Conservation (phyloP, 2,329 filamentous ascomycete species). For the Lachnellula subtilissima region DNA sequence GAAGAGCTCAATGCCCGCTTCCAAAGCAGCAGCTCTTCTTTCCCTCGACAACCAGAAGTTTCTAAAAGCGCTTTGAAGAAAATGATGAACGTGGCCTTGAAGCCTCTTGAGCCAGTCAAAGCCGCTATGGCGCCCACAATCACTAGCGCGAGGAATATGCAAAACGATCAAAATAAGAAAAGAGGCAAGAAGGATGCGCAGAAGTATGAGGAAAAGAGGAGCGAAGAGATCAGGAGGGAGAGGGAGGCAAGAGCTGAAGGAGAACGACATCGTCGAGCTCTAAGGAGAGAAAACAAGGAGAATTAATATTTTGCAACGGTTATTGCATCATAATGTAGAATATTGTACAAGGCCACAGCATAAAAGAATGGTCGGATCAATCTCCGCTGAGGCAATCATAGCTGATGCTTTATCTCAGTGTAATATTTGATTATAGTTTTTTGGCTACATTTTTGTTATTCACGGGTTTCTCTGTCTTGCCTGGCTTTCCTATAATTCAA, state of each 20-base stretch:
- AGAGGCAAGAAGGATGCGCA: conserved; percentile 8
- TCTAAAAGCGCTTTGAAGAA: conserved; percentile 16
- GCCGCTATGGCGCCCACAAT: conserved; percentile 29
- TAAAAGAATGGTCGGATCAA: not conserved
- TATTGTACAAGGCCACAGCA: not conserved
- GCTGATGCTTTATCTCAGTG: not conserved
- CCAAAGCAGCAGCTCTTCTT: conserved; percentile 6
- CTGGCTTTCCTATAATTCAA: no score
- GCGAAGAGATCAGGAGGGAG: conserved; percentile 12
- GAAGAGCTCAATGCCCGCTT: conserved; percentile 13
- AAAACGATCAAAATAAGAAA: conserved; percentile 31
- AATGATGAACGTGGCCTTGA: no score
- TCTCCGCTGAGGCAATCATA: not conserved
- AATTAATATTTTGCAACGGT: not conserved
- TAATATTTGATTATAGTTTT: not conserved
- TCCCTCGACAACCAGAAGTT: conserved; percentile 13
- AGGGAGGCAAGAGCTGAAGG: not conserved
- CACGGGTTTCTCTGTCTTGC: no score
- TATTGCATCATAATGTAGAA: not conserved
- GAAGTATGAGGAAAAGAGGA: conserved; percentile 22
- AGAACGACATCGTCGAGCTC: not conserved
- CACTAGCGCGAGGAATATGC: conserved; percentile 16
- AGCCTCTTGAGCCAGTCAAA: not conserved
- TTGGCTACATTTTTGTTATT: not conserved
- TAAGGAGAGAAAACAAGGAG: not conserved